Percentiles rank a stretch among this genome's conserved stretches.
These are phyloP conservation scores for Trichoderma gracile DNA, from an alignment of 2,329 filamentous ascomycete genomes.

Conservation along the genomic window DNA sequence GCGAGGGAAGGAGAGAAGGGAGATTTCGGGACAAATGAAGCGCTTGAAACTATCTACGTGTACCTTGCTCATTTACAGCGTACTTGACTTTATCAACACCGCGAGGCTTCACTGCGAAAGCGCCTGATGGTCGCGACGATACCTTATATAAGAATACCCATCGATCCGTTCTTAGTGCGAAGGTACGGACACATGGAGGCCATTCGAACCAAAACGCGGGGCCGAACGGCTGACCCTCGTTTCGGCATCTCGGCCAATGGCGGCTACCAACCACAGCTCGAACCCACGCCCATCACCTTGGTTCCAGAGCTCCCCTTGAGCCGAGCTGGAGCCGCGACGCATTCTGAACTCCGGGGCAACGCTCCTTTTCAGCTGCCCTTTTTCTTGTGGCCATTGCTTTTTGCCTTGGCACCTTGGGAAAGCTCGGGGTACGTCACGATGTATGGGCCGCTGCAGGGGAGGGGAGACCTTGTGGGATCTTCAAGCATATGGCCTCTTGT, in stretches of 20 bases:
- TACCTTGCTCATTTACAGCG: too few relatives aligned
- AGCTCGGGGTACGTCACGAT: constrained; percentile 22
- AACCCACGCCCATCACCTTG: constrained; percentile 20
- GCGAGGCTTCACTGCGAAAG: too few relatives aligned
- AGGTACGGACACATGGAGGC: constrained; percentile 21
- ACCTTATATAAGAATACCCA: too few relatives aligned
- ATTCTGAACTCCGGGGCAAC: neutral
- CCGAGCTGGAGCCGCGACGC: constrained; percentile 27
- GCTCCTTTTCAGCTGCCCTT: too few relatives aligned
- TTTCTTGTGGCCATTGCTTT: neutral
- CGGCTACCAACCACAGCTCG: constrained; percentile 32
- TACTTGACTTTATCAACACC: too few relatives aligned
- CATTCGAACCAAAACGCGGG: constrained; percentile 14
- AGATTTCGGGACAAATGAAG: too few relatives aligned
- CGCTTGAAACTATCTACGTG: too few relatives aligned
- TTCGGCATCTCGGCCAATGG: constrained; percentile 47
- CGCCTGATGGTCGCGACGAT: too few relatives aligned
- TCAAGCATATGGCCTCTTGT: neutral
- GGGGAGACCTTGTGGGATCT: neutral
- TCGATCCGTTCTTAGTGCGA: too few relatives aligned
- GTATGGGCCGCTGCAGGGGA: constrained; percentile 1
- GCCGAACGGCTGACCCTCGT: constrained; percentile 20
- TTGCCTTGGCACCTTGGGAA: neutral
- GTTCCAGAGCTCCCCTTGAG: constrained; percentile 26
- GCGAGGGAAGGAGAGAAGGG: neutral